Evolutionary conservation across 2,329 filamentous ascomycete genomes (phyloP).

Genomic region (Delphinella strobiligena): DNA sequence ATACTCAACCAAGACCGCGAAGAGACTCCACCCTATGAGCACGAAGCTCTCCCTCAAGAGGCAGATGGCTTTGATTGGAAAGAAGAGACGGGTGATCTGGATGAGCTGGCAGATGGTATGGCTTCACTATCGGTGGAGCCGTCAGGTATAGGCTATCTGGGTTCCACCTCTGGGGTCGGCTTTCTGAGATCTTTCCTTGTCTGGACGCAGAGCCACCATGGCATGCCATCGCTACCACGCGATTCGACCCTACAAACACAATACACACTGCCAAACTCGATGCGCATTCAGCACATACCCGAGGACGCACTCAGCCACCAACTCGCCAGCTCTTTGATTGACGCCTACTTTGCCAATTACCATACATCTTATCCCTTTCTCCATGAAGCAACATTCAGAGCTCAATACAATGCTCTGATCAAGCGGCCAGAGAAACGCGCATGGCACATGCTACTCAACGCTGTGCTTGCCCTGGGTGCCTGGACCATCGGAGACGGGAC

Average conservation of each 20-base stretch:
- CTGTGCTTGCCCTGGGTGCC: conserved; percentile 30
- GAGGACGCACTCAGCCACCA: not conserved
- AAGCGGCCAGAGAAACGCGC: conserved; percentile 27
- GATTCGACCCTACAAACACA: conserved; percentile 15
- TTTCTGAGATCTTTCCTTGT: conserved; percentile 25
- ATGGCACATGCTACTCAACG: conserved; percentile 35
- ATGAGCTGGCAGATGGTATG: conserved; percentile 17
- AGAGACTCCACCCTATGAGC: not conserved
- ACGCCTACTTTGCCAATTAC: conserved; percentile 36
- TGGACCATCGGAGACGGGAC: not conserved
- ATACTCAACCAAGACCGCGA: not conserved
- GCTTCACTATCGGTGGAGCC: conserved; percentile 21
- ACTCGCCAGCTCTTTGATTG: conserved; percentile 18
- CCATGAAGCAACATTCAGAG: conserved; percentile 35
- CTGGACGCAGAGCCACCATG: conserved; percentile 10
- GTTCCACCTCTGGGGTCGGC: conserved; percentile 34
- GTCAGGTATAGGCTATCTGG: conserved; percentile 32
- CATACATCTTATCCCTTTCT: conserved; percentile 36
- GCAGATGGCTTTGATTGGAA: not conserved
- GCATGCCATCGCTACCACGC: conserved; percentile 16
- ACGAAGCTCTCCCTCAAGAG: not conserved
- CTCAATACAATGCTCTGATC: conserved; percentile 33
- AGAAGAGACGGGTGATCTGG: not conserved
- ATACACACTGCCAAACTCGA: not conserved
- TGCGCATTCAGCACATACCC: conserved; percentile 4